Evolutionary conservation across 2,329 filamentous ascomycete genomes (phyloP), one percentile per base, ranked within the genome.

Genomic region (Ascochyta rabiei): DNA sequence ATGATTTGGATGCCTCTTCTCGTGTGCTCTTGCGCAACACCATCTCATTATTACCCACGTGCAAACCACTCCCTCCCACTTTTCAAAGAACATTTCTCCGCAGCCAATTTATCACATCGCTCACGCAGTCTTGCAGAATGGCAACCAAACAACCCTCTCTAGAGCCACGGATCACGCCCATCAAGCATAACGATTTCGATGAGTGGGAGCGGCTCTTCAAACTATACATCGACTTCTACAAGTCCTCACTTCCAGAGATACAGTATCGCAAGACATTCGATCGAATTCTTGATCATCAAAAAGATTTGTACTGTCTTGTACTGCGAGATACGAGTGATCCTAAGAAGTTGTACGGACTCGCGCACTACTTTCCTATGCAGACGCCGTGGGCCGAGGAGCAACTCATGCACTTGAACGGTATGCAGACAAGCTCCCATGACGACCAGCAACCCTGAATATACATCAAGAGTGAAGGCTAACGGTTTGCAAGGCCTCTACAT

Each of bases 221-320:
- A 31, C 42, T 48, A 19, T 58, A 58, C 35, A 58, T 58, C 35
- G 43, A 45, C 3, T 58, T 58, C 51, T 58, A 58, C 51, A 55
- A 58, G 26, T 41, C 56, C n/a, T 51, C 43, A 1, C 48, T 58
- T 12, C 56, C 56, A 7, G 51, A 58, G 12, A 10, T 33, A 6
- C 56, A 58, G 34, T 58, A 58, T 24, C 37, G 37, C 26, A 55
- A 45, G 5, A 58, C 56, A 2, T 58, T 58, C 30, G 43, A 42
- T 9, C 51, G 56, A 26, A 55, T 58, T 10, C 39, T 55, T 8
- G 28, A 52, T 8, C 28, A 42, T 10, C 7, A 41, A 0, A 51
- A 54, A 16, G 51, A 52, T 7, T 33, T 58, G 24, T 37, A 48
- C 26, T 51, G 21, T 1, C 18, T 58, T 5, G 47, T 51, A 0